Conservation (phyloP, 2,329 filamentous ascomycete genomes). For the Pestalotiopsis sp. region DNA sequence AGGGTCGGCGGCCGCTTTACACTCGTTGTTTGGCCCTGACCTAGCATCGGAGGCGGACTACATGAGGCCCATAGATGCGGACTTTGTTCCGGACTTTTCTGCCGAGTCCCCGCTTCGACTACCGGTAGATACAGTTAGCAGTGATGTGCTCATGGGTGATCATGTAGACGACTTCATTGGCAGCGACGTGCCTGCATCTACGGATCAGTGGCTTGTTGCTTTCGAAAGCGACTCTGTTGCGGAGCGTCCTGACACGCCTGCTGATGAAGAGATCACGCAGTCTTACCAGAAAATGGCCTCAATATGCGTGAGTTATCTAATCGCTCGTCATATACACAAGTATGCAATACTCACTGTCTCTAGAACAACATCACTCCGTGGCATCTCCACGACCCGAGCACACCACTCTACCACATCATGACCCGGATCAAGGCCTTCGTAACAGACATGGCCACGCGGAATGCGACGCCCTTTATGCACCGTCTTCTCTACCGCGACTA, state of each 20-base stretch:
- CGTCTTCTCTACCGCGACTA: conserved; percentile 27
- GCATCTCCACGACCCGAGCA: conserved; percentile 31
- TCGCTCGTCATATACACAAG: no score
- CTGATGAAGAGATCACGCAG: conserved; percentile 17
- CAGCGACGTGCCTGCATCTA: not conserved
- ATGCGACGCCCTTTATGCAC: conserved; percentile 32
- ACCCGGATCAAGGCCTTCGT: conserved; percentile 28
- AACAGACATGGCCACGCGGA: conserved; percentile 27
- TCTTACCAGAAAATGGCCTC: conserved; percentile 22
- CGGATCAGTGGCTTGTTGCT: not conserved
- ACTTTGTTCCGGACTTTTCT: not conserved
- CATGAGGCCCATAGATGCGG: conserved; percentile 2
- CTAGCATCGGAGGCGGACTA: conserved; percentile 16
- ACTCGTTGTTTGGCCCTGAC: conserved; percentile 2
- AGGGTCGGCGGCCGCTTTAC: not conserved
- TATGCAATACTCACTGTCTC: not conserved
- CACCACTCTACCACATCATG: conserved; percentile 26
- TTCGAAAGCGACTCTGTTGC: not conserved
- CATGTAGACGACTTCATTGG: not conserved
- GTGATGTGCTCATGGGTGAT: not conserved
- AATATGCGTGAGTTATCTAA: conserved; percentile 23
- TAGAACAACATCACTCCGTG: conserved; percentile 22
- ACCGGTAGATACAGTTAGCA: not conserved
- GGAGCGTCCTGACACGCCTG: conserved; percentile 19
- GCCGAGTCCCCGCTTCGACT: not conserved